Evolutionary conservation across 345 rosid species (phyloP).

Genomic region (Rubroshorea leprosula): DNA sequence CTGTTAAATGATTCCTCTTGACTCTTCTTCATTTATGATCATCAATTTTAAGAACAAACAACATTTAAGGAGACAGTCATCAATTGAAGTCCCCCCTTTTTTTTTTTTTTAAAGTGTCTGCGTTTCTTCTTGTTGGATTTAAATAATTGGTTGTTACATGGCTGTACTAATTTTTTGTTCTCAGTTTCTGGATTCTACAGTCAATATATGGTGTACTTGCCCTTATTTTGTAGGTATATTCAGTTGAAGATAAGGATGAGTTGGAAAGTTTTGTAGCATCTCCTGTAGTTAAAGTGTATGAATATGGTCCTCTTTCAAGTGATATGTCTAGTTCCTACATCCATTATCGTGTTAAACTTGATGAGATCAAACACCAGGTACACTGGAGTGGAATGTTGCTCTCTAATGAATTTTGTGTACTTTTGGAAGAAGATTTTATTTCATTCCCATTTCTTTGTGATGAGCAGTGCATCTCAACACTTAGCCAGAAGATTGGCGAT

Average conservation of each 20-base stretch:
- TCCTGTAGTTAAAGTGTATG: slow-evolving; percentile 60
- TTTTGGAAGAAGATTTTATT: slow-evolving; percentile 14
- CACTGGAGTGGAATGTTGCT: slow-evolving; percentile 10
- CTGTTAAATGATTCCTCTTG: too few relatives aligned
- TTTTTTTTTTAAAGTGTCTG: too few relatives aligned
- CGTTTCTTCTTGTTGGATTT: too few relatives aligned
- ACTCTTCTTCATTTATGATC: too few relatives aligned
- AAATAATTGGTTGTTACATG: not conserved
- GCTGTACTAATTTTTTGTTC: not conserved
- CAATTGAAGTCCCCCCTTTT: too few relatives aligned
- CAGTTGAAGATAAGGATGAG: slow-evolving; percentile 63
- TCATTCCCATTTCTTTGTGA: slow-evolving; percentile 21
- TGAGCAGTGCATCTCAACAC: slow-evolving; percentile 62
- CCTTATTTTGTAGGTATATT: slow-evolving; percentile 49
- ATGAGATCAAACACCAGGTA: slow-evolving; percentile 58
- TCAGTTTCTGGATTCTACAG: not conserved
- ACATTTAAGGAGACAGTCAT: too few relatives aligned
- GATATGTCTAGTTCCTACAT: slow-evolving; percentile 27
- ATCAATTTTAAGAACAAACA: too few relatives aligned
- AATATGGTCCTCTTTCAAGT: slow-evolving; percentile 40
- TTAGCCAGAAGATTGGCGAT: slow-evolving; percentile 43
- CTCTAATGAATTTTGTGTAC: slow-evolving; percentile 18
- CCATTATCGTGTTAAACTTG: slow-evolving; percentile 33
- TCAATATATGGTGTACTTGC: not conserved
- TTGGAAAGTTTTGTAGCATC: slow-evolving; percentile 60